Evolutionary conservation across 768 basidiomycete genomes (phyloP), one percentile per base, ranked within the genome.

Genomic region (Wakefieldia striispora): DNA sequence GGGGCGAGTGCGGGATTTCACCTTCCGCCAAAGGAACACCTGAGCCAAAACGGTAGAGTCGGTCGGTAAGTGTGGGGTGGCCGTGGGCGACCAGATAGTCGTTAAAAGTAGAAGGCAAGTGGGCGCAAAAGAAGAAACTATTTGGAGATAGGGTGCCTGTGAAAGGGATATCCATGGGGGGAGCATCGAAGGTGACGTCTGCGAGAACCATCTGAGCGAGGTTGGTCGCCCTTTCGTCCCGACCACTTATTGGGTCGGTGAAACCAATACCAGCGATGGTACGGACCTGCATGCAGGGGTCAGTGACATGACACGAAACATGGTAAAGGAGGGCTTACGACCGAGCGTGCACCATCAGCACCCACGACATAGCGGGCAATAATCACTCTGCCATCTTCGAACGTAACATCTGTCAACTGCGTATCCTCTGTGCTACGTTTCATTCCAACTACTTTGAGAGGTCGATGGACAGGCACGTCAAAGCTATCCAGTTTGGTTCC

Each of bases 321-420:
- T 14, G 7, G 12, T 20, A 7, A n/a, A 35, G 5, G 31, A 24
- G 9, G 33, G 61, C 69, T 36, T 58, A 78, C 80, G 12, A 65
- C 58, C 1, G 79, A 81, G 46, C 60, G 69, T 8, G 76, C 66
- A 11, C 81, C 81, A 56, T 82, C 80, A 3, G 80, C 77, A 27
- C 76, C 80, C 26, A 82, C 57, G 2, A 81, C 73, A 55, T 78
- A 80, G 34, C 66, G 71, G 9, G 79, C 65, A 2, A 63, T 69
- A 14, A 80, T 63, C 9, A 68, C 60, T 37, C 67, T 67, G 1
- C 79, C 79, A 23, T 72, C 70, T 20, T 81, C 77, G 49, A 82
- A 81, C 0, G 58, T 46, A 7, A 79, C 77, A 11, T 77, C 70
- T 3, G 62, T 67, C 20, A 73, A 39, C 17, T 56, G 58, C 1